phyloP scores from a whole-genome alignment of 768 basidiomycete species.

The Nevesoporus exiguus region DNA sequence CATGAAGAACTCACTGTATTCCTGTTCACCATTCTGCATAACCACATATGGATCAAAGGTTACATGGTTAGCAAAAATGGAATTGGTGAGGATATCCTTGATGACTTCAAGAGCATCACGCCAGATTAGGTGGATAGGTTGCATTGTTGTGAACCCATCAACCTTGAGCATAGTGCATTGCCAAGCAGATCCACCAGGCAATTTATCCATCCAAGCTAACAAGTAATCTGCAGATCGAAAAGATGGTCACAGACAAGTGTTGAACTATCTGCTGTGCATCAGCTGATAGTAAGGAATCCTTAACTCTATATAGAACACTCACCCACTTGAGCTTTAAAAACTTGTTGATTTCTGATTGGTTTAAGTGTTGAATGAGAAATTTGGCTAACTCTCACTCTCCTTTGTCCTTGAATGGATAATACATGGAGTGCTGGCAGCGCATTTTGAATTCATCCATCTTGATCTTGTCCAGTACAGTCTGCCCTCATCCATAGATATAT shows the following conservation, averaged over 20 bases:
- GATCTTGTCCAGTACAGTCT: not conserved
- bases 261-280: not conserved
- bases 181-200: not conserved
- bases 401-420: not conserved
- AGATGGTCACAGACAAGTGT: not conserved
- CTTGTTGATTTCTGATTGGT: not conserved
- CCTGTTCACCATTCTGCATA: not conserved
- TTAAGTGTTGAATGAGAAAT: not conserved
- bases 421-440: not conserved
- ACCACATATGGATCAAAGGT: not conserved
- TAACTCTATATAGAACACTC: not conserved
- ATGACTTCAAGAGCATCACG: not conserved
- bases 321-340: not conserved
- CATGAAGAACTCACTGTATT: not conserved
- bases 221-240: not conserved
- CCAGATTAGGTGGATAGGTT: not conserved
- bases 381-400: not conserved
- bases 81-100: not conserved
- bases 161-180: not conserved
- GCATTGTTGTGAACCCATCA: not conserved
- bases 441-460: not conserved
- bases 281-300: not conserved
- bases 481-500: not conserved
- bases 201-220: not conserved
- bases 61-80: not conserved